These are phyloP conservation scores for Zygosaccharomyces pseudobailii DNA, from an alignment of 1,139 yeast genomes.

Conservation along the genomic window DNA sequence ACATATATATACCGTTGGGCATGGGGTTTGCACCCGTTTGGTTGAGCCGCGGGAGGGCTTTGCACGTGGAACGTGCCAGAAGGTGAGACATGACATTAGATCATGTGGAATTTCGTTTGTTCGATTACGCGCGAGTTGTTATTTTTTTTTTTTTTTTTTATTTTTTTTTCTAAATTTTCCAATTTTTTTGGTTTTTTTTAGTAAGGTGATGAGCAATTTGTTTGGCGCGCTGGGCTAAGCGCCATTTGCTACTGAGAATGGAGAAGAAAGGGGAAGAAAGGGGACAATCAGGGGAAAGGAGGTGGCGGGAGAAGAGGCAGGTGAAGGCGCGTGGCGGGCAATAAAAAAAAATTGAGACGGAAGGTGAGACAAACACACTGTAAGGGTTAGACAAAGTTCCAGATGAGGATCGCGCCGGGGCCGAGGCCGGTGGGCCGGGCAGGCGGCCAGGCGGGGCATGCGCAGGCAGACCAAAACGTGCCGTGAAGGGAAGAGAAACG, in stretches of 20 bases:
- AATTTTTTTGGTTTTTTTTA: background rate
- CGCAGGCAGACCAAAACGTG: background rate
- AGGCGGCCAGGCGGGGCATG: background rate
- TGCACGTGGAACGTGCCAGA: background rate
- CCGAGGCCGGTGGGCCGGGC: background rate
- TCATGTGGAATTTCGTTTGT: background rate
- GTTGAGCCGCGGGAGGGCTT: background rate
- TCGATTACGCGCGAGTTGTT: background rate
- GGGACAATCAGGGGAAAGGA: background rate
- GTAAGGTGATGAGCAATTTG: constrained; percentile 3
- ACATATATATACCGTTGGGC: constrained; percentile 6
- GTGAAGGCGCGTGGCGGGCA: background rate
- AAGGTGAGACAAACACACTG: background rate
- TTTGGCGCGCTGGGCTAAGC: background rate
- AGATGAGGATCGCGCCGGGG: background rate
- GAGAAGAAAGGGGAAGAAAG: background rate
- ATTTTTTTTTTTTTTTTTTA: background rate
- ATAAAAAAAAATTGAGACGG: background rate
- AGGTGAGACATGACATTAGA: background rate
- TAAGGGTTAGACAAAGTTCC: no score
- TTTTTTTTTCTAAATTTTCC: background rate
- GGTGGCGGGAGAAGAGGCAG: background rate
- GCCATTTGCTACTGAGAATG: background rate
- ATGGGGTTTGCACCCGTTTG: background rate
- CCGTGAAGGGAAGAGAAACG: no score